Conservation (phyloP, 1,139 yeast species). For the Blastobotrys apis region DNA sequence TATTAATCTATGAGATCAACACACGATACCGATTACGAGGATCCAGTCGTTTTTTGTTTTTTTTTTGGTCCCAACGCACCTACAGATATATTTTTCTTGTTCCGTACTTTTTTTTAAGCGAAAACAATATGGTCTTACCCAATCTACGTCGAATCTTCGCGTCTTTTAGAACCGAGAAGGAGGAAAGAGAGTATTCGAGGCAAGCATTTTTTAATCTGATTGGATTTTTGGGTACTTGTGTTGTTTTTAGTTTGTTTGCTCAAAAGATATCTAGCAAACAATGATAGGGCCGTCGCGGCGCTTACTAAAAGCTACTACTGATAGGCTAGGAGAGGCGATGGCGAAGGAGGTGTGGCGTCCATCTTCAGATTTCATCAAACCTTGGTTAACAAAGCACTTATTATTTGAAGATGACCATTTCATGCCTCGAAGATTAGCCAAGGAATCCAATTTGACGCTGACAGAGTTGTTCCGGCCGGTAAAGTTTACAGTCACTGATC, state of each 20-base stretch:
- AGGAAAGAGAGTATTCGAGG: constrained; percentile 71
- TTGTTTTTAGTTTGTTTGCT: constrained; percentile 73
- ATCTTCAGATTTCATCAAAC: too few relatives aligned
- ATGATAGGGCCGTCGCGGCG: too few relatives aligned
- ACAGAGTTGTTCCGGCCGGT: constrained; percentile 2
- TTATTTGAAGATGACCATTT: constrained; percentile 7
- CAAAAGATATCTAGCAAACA: constrained; percentile 42
- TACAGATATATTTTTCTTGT: background rate
- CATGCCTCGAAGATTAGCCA: constrained; percentile 7
- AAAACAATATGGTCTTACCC: constrained; percentile 40
- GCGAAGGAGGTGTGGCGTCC: too few relatives aligned
- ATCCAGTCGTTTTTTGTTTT: constrained; percentile 4
- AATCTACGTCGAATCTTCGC: constrained; percentile 74
- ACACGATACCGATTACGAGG: constrained; percentile 81
- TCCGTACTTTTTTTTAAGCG: background rate
- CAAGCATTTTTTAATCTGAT: constrained; percentile 76
- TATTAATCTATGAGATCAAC: too few relatives aligned
- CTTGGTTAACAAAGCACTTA: too few relatives aligned
- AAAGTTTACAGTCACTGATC: constrained; percentile 29
- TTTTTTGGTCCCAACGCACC: background rate
- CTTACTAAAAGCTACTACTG: too few relatives aligned
- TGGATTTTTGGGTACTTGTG: constrained; percentile 79
- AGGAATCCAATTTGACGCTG: background rate
- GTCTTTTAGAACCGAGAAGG: constrained; percentile 80
- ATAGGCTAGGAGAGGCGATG: too few relatives aligned